phyloP scores from a whole-genome alignment of 2,329 filamentous ascomycete genomes.

The Dactylellina parvicollis region DNA sequence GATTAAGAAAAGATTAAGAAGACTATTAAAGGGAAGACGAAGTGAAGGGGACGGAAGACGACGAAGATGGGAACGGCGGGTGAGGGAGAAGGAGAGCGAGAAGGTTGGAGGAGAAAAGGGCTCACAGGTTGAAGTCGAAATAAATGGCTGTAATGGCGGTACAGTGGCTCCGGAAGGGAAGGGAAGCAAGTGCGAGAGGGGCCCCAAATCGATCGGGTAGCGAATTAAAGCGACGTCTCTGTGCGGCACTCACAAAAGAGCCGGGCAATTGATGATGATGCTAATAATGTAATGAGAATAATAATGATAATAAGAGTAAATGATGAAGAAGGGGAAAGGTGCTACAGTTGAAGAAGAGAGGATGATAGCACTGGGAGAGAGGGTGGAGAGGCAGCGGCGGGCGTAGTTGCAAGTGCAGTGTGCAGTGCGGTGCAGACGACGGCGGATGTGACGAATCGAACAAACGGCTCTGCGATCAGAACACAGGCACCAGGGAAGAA shows the following conservation, averaged over 20 bases:
- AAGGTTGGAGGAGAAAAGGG: slow-evolving; percentile 30
- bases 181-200: slow-evolving; percentile 19
- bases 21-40: background rate
- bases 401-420: background rate
- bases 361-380: too few relatives aligned
- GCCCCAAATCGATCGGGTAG: slow-evolving; percentile 42
- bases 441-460: background rate
- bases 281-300: background rate
- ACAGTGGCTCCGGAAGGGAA: slow-evolving; percentile 16
- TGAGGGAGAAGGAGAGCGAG: slow-evolving; percentile 21
- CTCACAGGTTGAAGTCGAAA: slow-evolving; percentile 1
- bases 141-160: background rate
- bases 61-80: background rate
- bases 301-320: background rate
- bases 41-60: too few relatives aligned
- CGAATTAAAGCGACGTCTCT: slow-evolving; percentile 50
- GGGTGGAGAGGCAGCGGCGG: background rate
- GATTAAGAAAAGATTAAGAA: background rate
- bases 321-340: background rate
- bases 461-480: background rate
- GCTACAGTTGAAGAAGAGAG: background rate
- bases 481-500: background rate
- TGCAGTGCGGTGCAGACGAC: background rate
- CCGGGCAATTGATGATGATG: background rate
- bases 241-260: slow-evolving; percentile 37